These are phyloP conservation scores for Neltuma alba DNA, from an alignment of 306 rosid species.

Conservation along the genomic window DNA sequence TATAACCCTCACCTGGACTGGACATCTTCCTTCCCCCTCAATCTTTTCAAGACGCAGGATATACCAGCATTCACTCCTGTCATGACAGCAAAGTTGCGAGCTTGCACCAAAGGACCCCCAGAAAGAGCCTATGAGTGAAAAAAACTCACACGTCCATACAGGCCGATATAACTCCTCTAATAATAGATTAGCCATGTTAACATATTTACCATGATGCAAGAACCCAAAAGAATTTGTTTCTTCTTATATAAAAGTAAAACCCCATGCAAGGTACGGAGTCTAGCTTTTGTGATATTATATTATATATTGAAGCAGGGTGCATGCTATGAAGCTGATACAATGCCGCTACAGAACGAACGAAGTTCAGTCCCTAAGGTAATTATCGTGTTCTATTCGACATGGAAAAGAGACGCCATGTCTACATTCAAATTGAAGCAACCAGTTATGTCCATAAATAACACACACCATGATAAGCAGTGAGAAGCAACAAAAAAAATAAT, in stretches of 20 bases:
- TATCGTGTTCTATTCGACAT: neutral
- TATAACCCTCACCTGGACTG: constrained; percentile 70
- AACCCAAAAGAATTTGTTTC: neutral
- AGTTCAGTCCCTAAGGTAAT: neutral
- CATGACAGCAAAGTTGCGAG: constrained; percentile 98
- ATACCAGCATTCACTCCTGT: constrained; percentile 98
- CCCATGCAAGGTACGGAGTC: neutral
- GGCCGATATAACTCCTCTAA: neutral
- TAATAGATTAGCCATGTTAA: neutral
- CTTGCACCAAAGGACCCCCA: constrained; percentile 91
- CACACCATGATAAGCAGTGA: neutral
- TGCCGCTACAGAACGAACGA: neutral
- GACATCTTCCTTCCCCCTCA: constrained; percentile 97
- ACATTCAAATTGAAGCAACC: neutral
- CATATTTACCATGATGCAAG: neutral
- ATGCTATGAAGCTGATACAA: neutral
- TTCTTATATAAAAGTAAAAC: no score
- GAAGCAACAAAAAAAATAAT: neutral
- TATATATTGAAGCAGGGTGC: neutral
- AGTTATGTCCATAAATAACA: neutral
- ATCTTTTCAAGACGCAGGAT: constrained; percentile 83
- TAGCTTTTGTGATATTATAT: neutral
- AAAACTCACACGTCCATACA: neutral
- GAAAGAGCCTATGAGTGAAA: constrained; percentile 69
- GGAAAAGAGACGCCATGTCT: neutral